Percentiles rank a stretch among this genome's conserved stretches.
Evolutionary conservation across 1,284 basidiomycete species (phyloP).

Genomic region (Somion occarium): DNA sequence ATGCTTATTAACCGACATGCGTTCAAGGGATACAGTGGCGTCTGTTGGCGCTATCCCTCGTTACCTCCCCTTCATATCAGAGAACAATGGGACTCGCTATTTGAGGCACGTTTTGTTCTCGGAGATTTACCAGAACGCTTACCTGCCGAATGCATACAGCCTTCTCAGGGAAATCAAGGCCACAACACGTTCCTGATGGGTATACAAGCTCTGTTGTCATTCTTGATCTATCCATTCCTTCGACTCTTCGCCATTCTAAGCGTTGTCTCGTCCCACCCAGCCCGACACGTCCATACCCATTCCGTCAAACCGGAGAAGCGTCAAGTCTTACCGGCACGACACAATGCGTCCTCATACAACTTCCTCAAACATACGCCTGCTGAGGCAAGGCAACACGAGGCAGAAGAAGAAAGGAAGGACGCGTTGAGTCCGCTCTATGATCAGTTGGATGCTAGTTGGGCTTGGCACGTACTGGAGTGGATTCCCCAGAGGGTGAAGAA

Average conservation of each 20-base stretch:
- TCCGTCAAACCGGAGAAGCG: not conserved
- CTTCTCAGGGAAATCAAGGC: not conserved
- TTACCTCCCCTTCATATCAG: slow-evolving; percentile 33
- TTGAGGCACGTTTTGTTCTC: slow-evolving; percentile 35
- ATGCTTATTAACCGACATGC: not conserved
- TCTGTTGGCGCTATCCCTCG: slow-evolving; percentile 32
- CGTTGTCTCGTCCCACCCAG: not conserved
- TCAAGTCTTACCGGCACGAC: slow-evolving; percentile 12
- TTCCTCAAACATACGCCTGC: slow-evolving; percentile 1
- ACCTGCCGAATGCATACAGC: not conserved
- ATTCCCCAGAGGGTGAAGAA: slow-evolving; percentile 12
- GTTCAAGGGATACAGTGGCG: slow-evolving; percentile 31
- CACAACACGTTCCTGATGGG: not conserved
- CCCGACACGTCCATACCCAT: not conserved
- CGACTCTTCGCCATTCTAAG: not conserved
- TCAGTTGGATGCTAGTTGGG: slow-evolving; percentile 28
- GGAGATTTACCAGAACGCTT: slow-evolving; percentile 7
- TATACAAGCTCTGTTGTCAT: not conserved
- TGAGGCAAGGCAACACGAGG: slow-evolving; percentile 9
- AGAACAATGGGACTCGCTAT: slow-evolving; percentile 28
- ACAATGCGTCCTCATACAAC: not conserved
- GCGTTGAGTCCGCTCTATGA: slow-evolving; percentile 46
- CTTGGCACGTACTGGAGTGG: slow-evolving; percentile 16
- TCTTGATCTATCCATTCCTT: slow-evolving; percentile 2
- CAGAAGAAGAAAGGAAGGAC: slow-evolving; percentile 42